phyloP scores from a whole-genome alignment of 306 rosid species.

The Oemleria cerasiformis region DNA sequence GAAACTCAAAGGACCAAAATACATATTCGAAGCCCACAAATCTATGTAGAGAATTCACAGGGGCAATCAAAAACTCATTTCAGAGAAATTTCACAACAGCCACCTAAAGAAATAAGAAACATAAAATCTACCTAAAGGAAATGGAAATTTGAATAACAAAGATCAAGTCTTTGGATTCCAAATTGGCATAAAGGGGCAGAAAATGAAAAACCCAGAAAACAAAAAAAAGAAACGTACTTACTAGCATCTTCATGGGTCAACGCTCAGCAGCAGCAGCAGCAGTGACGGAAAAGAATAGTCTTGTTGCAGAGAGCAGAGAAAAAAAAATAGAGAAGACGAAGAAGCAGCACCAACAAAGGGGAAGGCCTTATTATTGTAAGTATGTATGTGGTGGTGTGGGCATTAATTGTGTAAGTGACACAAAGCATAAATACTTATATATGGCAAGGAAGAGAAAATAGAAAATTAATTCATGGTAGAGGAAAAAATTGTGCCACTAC shows the following conservation, averaged over 20 bases:
- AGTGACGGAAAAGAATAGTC: constrained; percentile 43
- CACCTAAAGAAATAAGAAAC: constrained; percentile 14
- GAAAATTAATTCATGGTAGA: constrained; percentile 18
- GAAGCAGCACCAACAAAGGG: constrained; percentile 18
- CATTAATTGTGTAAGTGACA: constrained; percentile 76
- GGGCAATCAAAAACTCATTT: neutral
- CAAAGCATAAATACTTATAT: constrained; percentile 36
- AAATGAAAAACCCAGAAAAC: constrained; percentile 24
- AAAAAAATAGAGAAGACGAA: constrained; percentile 21
- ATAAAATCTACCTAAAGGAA: neutral
- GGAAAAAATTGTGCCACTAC: neutral
- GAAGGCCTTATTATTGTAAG: constrained; percentile 29
- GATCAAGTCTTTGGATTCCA: constrained; percentile 25
- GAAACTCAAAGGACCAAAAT: neutral
- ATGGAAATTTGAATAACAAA: constrained; percentile 6
- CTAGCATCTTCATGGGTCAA: constrained; percentile 88
- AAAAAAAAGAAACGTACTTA: constrained; percentile 88
- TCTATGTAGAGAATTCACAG: too few relatives aligned
- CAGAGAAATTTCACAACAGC: constrained; percentile 10
- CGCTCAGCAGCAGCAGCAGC: constrained; percentile 45
- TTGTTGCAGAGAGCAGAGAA: constrained; percentile 23
- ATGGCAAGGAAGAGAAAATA: constrained; percentile 18
- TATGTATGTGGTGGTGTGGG: constrained; percentile 35
- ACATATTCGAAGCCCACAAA: too few relatives aligned
- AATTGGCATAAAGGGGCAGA: neutral